phyloP scores from a whole-genome alignment of 1,284 basidiomycete genomes.

The Athelia psychrophila region DNA sequence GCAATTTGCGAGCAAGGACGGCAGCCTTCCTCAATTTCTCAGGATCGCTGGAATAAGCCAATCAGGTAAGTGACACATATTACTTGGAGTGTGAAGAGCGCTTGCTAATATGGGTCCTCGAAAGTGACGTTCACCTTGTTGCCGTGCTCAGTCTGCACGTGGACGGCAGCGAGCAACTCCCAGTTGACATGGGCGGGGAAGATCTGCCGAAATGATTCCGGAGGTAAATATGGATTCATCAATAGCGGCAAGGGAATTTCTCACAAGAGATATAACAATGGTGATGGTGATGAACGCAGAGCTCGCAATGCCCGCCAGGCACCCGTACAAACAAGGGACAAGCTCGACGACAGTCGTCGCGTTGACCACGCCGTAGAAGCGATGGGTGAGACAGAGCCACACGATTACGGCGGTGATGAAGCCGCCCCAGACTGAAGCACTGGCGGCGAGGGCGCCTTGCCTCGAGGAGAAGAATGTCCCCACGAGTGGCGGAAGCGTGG shows the following conservation, averaged over 20 bases:
- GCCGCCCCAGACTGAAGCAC: background rate
- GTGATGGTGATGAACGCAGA: background rate
- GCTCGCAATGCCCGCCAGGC: background rate
- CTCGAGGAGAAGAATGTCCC: background rate
- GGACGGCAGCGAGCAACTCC: too few relatives aligned
- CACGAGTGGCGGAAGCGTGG: background rate
- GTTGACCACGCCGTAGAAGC: background rate
- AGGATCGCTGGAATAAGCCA: too few relatives aligned
- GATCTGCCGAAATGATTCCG: too few relatives aligned
- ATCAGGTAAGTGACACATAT: too few relatives aligned
- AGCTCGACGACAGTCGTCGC: background rate
- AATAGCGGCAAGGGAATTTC: background rate
- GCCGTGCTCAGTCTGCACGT: too few relatives aligned
- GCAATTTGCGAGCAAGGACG: too few relatives aligned
- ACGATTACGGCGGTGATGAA: background rate
- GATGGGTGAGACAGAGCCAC: background rate
- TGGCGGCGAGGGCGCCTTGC: background rate
- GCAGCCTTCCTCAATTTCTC: too few relatives aligned
- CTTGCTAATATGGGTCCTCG: too few relatives aligned
- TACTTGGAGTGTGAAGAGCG: too few relatives aligned
- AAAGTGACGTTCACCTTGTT: too few relatives aligned
- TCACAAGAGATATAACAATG: background rate
- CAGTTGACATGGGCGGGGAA: too few relatives aligned
- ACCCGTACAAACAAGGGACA: background rate
- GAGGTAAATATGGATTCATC: too few relatives aligned